Base-by-base conservation (phyloP, 139 green algal species). In the Penium margaritaceum region DNA sequence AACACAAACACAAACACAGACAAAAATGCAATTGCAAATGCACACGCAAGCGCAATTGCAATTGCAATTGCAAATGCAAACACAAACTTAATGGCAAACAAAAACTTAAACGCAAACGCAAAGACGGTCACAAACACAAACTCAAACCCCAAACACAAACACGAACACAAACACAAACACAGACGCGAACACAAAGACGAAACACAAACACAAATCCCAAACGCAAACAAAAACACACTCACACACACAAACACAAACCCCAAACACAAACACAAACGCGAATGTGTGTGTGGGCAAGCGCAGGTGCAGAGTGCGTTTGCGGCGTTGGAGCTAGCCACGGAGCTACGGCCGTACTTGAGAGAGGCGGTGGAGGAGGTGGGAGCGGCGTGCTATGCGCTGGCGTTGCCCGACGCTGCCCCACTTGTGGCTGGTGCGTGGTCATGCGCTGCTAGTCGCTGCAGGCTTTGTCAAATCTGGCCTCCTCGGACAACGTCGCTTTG, bases 301-400 rank as follows among this genome's bases (percentile, higher is more conserved):
- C 68, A 75, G 68, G 68, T 75, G 14, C 47, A 68, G 34, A 67
- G 29, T 6, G 29, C 68, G 19, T 75, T 75, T 38, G 53, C 27
- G 17, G n/a, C 32, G 47, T 32, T 75, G 51, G 68, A 67, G 47
- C 27, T 30, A 46, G 68, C 68, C 0, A 68, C 47, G 36, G 3
- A 43, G 0, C 68, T 75, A 29, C 47, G 68, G 2, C 68, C 46
- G 24, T 67, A 68, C 47, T 69, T 75, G 68, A 47, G 47, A 14
- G 0, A 67, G 29, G 57, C 68, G 39, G 68, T 75, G 38, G 47
- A 53, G 58, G 46, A 75, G 30, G 46, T 75, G 24, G 68, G 47
- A 24, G 6, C 14, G 1, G 37, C 46, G 9, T 75, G 24, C 17
- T 24, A 6, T 29, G 58, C 63, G 17, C 37, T 77, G 15, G 70